Conservation (phyloP, 75 land plant genomes). For the Larix kaempferi region DNA sequence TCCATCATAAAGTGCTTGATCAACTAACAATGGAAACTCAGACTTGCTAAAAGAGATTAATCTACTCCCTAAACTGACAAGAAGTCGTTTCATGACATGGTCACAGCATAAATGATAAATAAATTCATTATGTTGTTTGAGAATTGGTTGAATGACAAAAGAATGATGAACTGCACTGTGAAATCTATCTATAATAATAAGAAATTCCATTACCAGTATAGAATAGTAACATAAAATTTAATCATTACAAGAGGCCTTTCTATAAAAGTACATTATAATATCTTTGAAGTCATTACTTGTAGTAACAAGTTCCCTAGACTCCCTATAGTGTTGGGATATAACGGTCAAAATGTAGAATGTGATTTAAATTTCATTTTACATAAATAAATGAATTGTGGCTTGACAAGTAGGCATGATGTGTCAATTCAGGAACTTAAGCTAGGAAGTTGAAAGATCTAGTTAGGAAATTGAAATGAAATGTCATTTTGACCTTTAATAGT, state of each 20-base stretch:
- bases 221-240: background rate
- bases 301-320: too few relatives aligned
- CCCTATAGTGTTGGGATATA: too few relatives aligned
- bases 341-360: too few relatives aligned
- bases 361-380: too few relatives aligned
- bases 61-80: background rate
- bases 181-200: background rate
- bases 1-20: too few relatives aligned
- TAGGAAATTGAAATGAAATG: too few relatives aligned
- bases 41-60: background rate
- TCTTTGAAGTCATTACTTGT: background rate
- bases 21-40: too few relatives aligned
- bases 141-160: background rate
- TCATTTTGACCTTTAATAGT: too few relatives aligned
- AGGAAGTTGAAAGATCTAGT: too few relatives aligned
- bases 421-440: too few relatives aligned
- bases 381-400: too few relatives aligned
- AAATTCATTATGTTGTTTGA: background rate
- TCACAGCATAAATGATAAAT: background rate
- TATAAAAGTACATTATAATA: background rate
- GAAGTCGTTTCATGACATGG: background rate
- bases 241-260: background rate
- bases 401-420: too few relatives aligned
- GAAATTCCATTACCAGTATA: background rate
- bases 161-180: background rate